These are phyloP conservation scores for Lactarius pseudohatsudake DNA, from an alignment of 768 basidiomycete genomes.

Conservation along the genomic window DNA sequence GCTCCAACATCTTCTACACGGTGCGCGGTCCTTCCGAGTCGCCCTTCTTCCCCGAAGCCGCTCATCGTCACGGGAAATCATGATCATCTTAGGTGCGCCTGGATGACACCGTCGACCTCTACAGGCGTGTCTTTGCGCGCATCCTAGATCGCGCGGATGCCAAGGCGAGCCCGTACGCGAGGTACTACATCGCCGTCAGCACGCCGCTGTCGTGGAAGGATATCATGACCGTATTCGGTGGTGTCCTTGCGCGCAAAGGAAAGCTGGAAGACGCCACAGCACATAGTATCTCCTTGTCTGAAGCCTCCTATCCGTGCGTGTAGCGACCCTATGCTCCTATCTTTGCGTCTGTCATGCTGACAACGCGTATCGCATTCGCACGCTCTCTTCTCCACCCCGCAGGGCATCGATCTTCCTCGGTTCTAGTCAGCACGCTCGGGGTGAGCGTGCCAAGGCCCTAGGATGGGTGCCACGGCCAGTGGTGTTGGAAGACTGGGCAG, in stretches of 20 bases:
- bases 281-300: slow-evolving; percentile 10
- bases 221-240: slow-evolving; percentile 4
- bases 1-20: slow-evolving; percentile 19
- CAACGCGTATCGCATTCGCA: not conserved
- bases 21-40: not conserved
- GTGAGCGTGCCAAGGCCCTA: slow-evolving; percentile 9
- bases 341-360: not conserved
- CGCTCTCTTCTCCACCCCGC: not conserved
- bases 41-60: too few relatives aligned
- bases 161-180: slow-evolving; percentile 22
- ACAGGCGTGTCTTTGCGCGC: slow-evolving; percentile 16
- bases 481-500: slow-evolving; percentile 8
- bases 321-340: too few relatives aligned
- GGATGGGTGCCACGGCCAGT: slow-evolving; percentile 14
- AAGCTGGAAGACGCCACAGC: slow-evolving; percentile 13
- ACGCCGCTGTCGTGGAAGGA: slow-evolving; percentile 13
- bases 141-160: not conserved
- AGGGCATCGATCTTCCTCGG: slow-evolving; percentile 12
- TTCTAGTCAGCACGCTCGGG: slow-evolving; percentile 9
- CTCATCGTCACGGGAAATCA: not conserved
- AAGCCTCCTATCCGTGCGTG: slow-evolving; percentile 10
- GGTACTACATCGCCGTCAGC: slow-evolving; percentile 19
- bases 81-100: slow-evolving; percentile 6
- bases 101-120: slow-evolving; percentile 20
- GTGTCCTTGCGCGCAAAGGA: not conserved